A percentile compares a stretch with the other conserved stretches of the same genome.
Evolutionary conservation across 495 filamentous ascomycete genomes (phyloP).

Genomic region (Trichoderma parareesei): DNA sequence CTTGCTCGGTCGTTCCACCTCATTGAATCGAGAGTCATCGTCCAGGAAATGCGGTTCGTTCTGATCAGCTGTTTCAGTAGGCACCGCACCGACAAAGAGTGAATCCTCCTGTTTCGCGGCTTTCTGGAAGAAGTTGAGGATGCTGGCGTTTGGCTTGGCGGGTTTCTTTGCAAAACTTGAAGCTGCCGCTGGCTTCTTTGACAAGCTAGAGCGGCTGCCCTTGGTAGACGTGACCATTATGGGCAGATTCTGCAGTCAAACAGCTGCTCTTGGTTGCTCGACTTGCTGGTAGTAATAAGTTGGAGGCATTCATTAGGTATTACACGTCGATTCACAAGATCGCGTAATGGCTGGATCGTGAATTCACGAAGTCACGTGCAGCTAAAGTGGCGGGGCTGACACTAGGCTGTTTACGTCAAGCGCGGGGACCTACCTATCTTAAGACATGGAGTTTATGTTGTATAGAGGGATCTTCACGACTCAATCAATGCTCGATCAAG

Average conservation of each 20-base stretch:
- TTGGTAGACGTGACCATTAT: slow-evolving; percentile 10
- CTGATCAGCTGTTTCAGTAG: slow-evolving; percentile 13
- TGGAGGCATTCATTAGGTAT: neutral
- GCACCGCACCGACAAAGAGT: slow-evolving; percentile 18
- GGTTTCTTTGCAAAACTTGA: slow-evolving; percentile 1
- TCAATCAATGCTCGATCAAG: no score
- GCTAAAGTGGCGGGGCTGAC: neutral
- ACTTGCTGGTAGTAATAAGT: neutral
- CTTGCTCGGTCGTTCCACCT: slow-evolving; percentile 19
- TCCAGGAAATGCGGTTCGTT: slow-evolving; percentile 19
- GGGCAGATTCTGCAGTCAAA: neutral
- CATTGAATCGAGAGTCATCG: slow-evolving; percentile 17
- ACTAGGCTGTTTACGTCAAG: neutral
- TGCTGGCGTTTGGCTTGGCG: slow-evolving; percentile 11
- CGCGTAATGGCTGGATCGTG: neutral
- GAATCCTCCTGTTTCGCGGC: slow-evolving; percentile 26
- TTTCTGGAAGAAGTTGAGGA: slow-evolving; percentile 30
- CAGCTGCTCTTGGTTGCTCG: neutral
- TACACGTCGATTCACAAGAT: neutral
- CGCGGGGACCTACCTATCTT: neutral
- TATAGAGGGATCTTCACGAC: no score
- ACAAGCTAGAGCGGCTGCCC: neutral
- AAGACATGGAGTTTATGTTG: no score
- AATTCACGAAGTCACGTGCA: neutral
- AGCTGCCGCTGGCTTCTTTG: slow-evolving; percentile 2